Evolutionary conservation across 306 rosid species (phyloP).

Genomic region (Datisca glomerata): DNA sequence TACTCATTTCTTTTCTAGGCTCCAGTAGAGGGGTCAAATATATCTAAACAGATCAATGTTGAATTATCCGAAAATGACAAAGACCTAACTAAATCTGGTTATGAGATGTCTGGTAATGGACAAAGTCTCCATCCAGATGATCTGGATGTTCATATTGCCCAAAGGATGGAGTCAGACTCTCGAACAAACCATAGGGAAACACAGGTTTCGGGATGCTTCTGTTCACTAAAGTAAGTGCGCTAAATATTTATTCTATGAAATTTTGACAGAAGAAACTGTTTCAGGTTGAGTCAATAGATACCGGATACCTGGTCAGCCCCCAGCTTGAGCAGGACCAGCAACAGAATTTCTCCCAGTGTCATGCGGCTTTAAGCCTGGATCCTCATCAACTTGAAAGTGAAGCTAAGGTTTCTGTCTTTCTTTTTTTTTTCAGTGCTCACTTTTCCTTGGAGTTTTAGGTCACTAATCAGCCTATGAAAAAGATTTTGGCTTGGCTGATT

Average conservation of each 20-base stretch:
- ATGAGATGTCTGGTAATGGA: slow-evolving; percentile 69
- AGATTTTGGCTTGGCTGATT: too few species aligned
- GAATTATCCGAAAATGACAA: slow-evolving; percentile 54
- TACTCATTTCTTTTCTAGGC: slow-evolving; percentile 28
- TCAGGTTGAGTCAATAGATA: slow-evolving; percentile 44
- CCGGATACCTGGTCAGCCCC: slow-evolving; percentile 32
- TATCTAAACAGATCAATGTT: slow-evolving; percentile 39
- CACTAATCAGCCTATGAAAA: slow-evolving; percentile 4
- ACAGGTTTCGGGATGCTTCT: slow-evolving; percentile 38
- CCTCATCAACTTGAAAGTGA: slow-evolving; percentile 37
- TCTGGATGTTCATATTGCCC: slow-evolving; percentile 39
- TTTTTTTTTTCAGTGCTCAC: not conserved
- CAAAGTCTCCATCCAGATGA: slow-evolving; percentile 49
- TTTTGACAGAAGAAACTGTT: slow-evolving; percentile 1
- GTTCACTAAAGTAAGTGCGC: not conserved
- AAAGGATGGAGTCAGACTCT: slow-evolving; percentile 40
- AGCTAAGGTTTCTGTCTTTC: slow-evolving; percentile 30
- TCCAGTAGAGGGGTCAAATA: slow-evolving; percentile 47
- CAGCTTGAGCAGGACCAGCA: slow-evolving; percentile 48
- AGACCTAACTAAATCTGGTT: slow-evolving; percentile 41
- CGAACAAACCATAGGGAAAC: slow-evolving; percentile 46
- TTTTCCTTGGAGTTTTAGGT: not conserved
- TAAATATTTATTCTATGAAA: too few species aligned
- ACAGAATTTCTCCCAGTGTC: slow-evolving; percentile 67
- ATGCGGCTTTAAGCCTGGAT: slow-evolving; percentile 42